Evolutionary conservation across 805 yeast species (phyloP), one percentile per base, ranked within the genome.

Genomic region (Sugiyamaella qingdaonensis): DNA sequence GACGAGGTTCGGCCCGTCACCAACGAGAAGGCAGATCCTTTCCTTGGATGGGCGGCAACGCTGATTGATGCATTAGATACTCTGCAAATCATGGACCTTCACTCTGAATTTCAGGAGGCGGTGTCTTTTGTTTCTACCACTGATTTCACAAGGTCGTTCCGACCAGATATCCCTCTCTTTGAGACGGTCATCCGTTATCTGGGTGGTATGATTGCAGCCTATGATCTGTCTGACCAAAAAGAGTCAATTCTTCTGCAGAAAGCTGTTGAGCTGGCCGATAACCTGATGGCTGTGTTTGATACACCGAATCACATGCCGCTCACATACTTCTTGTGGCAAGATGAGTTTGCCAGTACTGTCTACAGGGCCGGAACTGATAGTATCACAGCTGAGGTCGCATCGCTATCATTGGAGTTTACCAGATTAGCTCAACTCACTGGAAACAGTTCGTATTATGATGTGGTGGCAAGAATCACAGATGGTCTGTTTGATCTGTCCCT

Each of bases 271-370:
- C 61, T 80, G 13, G 84, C 76, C 0, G 76, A 77, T 47, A 68
- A 79, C 50, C 63, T 80, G 33, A 59, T 81, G 59, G 77, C 79
- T 19, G 76, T 84, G 0, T 81, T 79, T 59, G 85, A 81, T 57
- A 80, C 85, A 0, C 84, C 84, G 13, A 79, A 80, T 57, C 68
- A 77, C 43, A 69, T 81, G 68, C 86, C 86, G 2, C 53, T 77
- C 9, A 58, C 78, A 18, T 72, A 68, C 51, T 79, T 70, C 58
- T 66, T 70, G 11, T 78, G 82, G 77, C 64, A 66, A 27, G 66
- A 61, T 27, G 27, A 18, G 16, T 18, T 46, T 31, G 36, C 58
- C n/a, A 52, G 45, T 36, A 35, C 46, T 19, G 58, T 54, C 31
- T 54, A 54, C 11, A 61, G 70, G 10, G 69, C 73, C 11, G 67